phyloP scores from a whole-genome alignment of 1,284 basidiomycete genomes.

The Chondrostereum purpureum region DNA sequence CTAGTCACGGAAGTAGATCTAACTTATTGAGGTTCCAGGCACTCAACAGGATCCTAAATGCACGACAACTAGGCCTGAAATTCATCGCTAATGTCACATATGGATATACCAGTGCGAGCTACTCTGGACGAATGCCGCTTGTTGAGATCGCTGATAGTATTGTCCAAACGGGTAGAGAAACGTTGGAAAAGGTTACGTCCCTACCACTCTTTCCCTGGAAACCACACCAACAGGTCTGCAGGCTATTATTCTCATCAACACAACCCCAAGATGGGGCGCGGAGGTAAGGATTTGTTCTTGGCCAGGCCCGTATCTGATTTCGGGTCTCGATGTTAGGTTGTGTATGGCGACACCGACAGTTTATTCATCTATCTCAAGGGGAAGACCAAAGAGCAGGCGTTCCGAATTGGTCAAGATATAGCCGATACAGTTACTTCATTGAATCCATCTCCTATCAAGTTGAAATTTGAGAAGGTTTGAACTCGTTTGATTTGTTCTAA shows the following conservation, averaged over 20 bases:
- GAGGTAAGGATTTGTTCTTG: slow-evolving; percentile 32
- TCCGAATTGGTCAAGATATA: slow-evolving; percentile 88
- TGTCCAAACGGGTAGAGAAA: slow-evolving; percentile 93
- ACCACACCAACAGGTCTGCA: slow-evolving; percentile 23
- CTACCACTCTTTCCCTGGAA: not conserved
- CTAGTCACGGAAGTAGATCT: not conserved
- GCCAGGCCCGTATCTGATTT: not conserved
- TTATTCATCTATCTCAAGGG: slow-evolving; percentile 88
- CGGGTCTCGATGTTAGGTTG: slow-evolving; percentile 38
- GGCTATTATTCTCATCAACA: slow-evolving; percentile 83
- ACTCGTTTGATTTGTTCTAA: not conserved
- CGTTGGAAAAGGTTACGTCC: slow-evolving; percentile 80
- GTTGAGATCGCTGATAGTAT: slow-evolving; percentile 98
- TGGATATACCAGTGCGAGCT: slow-evolving; percentile 91
- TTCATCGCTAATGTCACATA: slow-evolving; percentile 89
- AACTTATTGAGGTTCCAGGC: slow-evolving; percentile 39
- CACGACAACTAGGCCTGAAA: slow-evolving; percentile 84
- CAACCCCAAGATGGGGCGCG: slow-evolving; percentile 80
- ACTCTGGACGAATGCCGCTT: slow-evolving; percentile 95
- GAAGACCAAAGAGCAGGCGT: slow-evolving; percentile 89
- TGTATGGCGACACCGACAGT: slow-evolving; percentile 99
- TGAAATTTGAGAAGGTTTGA: slow-evolving; percentile 93
- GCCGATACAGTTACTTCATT: slow-evolving; percentile 79
- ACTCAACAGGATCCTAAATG: slow-evolving; percentile 71
- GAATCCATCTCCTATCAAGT: slow-evolving; percentile 89